Base-by-base conservation (phyloP, 129 eudicot genomes). In the Flaveria linearis region DNA sequence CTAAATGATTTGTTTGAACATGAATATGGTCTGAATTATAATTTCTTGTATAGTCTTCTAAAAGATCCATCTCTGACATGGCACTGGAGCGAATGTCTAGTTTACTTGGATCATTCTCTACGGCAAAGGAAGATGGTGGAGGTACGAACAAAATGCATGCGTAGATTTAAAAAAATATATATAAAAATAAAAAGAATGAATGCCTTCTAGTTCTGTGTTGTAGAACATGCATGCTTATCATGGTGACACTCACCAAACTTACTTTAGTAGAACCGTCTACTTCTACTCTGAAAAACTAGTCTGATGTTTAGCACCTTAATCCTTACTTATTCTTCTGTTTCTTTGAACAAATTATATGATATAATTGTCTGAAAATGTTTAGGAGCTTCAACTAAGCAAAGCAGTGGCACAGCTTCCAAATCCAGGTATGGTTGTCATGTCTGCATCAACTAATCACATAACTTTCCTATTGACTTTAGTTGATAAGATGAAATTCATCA, bases 11-110 rank as follows among this genome's bases (percentile, higher is more conserved):
- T 46, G 41, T 68, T 78, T 82, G 47, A 45, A 58, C 52, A 45
- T 28, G 52, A 47, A 28, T 50, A 42, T 43, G 36, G 15, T 70
- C 62, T 82, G 77, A 82, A 76, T 72, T 8, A 51, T 20, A 39
- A 6, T 74, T 49, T 55, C 55, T 77, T 69, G 74, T 74, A 57
- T 70, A 89, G 97, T 57, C 82, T 76, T 68, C 83, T 71, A 72
- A 80, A 80, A 84, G 90, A 86, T 88, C 93, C 55, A 78, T 91
- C 68, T 91, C 98, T 56, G 93, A 89, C 56, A 75, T 82, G 69
- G 83, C 96, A 23, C 74, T 94, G 81, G 96, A 82, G 57, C 84
- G 84, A 46, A 72, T 94, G 85, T 88, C 97, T 72, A 88, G 88
- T 69, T 85, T 91, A 69, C 74, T 88, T 39, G 89, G 91, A 57